phyloP scores from a whole-genome alignment of 805 yeast species.

The Metschnikowia shivogae region DNA sequence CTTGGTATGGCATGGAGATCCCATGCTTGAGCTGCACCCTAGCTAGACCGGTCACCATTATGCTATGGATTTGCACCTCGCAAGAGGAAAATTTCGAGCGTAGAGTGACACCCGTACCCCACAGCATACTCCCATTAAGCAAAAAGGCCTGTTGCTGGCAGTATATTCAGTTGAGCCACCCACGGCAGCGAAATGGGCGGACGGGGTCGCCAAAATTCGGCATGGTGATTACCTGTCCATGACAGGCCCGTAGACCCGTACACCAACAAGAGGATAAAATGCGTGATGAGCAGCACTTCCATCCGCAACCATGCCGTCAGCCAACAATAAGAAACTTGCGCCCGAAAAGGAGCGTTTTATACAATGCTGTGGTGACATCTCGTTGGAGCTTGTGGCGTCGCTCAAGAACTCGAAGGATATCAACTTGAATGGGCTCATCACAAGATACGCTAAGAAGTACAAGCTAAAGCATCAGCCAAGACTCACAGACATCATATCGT shows the following conservation, averaged over 20 bases:
- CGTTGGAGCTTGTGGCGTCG: constrained; percentile 78
- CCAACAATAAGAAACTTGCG: constrained; percentile 49
- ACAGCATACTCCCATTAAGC: background rate
- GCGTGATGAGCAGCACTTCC: constrained; percentile 3
- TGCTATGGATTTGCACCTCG: background rate
- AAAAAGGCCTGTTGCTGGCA: background rate
- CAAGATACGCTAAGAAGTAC: constrained; percentile 82
- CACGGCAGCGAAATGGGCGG: too few species aligned
- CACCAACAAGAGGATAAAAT: constrained; percentile 1
- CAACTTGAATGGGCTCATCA: constrained; percentile 86
- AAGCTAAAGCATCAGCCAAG: constrained; percentile 90
- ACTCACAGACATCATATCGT: constrained; percentile 87
- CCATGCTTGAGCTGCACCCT: constrained; percentile 1
- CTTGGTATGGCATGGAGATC: background rate
- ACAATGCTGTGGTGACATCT: constrained; percentile 89
- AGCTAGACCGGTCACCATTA: constrained; percentile 2
- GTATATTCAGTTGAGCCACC: too few species aligned
- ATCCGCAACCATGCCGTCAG: constrained; percentile 29
- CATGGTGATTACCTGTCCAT: background rate
- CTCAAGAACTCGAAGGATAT: constrained; percentile 71
- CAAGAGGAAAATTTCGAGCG: constrained; percentile 2
- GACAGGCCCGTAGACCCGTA: constrained; percentile 4
- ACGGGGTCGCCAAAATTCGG: too few species aligned
- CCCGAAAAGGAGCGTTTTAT: constrained; percentile 92
- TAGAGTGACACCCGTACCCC: constrained; percentile 1